Evolutionary conservation across 768 basidiomycete species (phyloP).

Genomic region (Lactifluus subvellereus): DNA sequence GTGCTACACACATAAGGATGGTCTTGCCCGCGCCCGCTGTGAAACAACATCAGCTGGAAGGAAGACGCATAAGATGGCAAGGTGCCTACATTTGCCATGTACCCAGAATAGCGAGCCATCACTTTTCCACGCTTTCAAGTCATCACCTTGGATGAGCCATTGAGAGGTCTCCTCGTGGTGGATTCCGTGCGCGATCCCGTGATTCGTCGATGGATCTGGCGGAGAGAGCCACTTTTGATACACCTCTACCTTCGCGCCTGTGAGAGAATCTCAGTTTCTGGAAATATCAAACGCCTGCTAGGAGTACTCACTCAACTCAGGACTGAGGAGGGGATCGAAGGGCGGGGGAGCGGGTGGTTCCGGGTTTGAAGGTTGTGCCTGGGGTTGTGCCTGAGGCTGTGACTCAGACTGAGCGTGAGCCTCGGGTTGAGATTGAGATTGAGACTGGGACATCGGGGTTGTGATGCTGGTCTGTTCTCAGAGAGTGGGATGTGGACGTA

Average conservation of each 20-base stretch:
- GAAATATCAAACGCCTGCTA: neutral
- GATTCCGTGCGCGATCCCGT: conserved; percentile 2
- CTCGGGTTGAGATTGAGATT: neutral
- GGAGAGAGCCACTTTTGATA: conserved; percentile 14
- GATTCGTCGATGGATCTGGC: conserved; percentile 7
- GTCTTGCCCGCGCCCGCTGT: conserved; percentile 16
- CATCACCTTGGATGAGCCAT: conserved; percentile 12
- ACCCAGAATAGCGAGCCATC: conserved; percentile 5
- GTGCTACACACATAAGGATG: conserved; percentile 6
- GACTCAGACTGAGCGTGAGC: neutral
- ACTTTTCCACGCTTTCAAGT: conserved; percentile 5
- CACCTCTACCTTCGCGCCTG: neutral
- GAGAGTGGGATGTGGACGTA: neutral
- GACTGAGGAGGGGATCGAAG: conserved; percentile 1
- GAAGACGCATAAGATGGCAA: neutral
- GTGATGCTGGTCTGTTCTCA: neutral
- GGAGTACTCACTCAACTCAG: conserved; percentile 4
- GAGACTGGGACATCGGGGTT: neutral
- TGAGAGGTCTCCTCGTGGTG: conserved; percentile 2
- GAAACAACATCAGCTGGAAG: neutral
- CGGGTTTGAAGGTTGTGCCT: neutral
- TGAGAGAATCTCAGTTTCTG: neutral
- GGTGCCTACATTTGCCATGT: conserved; percentile 6
- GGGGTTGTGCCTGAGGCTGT: neutral
- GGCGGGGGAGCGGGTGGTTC: neutral